Evolutionary conservation across 163 green algal genomes (phyloP).

Genomic region (Scenedesmus sp.): DNA sequence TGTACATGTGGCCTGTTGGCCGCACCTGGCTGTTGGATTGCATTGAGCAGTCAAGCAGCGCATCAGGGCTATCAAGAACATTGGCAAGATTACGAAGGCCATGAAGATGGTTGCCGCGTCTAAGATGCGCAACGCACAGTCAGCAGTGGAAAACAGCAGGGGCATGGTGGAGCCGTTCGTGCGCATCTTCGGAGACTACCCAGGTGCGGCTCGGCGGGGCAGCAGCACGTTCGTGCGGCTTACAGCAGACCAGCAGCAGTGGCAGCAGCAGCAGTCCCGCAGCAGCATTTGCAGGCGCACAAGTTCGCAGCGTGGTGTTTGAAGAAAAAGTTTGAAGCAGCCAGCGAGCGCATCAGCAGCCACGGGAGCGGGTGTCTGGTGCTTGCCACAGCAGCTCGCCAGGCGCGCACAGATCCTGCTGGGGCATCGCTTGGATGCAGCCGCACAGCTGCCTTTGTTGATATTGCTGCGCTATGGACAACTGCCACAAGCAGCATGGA

Average conservation of each 20-base stretch:
- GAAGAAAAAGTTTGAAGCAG: too few relatives aligned
- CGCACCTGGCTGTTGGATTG: neutral
- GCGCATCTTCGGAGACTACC: conserved; percentile 94
- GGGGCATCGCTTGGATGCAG: too few relatives aligned
- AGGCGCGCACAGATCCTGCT: too few relatives aligned
- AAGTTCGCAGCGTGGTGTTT: too few relatives aligned
- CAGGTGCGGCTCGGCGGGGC: conserved; percentile 68
- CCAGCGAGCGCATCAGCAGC: neutral
- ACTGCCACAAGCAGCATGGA: neutral
- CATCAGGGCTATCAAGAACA: conserved; percentile 98
- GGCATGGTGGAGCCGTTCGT: conserved; percentile 91
- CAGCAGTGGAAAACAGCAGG: conserved; percentile 85
- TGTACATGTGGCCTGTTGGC: neutral
- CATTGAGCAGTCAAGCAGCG: conserved; percentile 91
- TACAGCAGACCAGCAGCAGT: neutral
- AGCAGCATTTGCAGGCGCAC: neutral
- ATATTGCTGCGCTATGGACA: too few relatives aligned
- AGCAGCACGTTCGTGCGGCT: neutral
- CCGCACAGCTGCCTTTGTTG: too few relatives aligned
- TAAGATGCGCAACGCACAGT: conserved; percentile 97
- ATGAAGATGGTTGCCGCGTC: conserved; percentile 99
- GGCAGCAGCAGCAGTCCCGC: neutral
- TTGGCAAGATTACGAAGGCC: conserved; percentile 99
- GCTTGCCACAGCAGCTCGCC: too few relatives aligned
- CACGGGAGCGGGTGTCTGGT: too few relatives aligned